phyloP scores from a whole-genome alignment of 139 green algal genomes.

The Eudorina sp. region DNA sequence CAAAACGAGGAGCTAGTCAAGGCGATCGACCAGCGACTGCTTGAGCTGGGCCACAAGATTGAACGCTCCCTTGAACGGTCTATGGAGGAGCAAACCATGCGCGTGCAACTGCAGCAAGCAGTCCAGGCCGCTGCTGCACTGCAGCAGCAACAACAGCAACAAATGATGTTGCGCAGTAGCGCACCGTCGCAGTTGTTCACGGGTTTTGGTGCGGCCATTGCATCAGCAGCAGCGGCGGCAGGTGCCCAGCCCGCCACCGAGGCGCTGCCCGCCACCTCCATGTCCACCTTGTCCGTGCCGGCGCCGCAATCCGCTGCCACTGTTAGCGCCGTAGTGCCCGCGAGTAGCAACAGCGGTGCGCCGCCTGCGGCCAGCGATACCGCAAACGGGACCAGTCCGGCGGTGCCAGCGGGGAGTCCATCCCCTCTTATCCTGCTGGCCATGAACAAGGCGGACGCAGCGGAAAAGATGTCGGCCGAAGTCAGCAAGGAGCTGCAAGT shows the following conservation, averaged over 20 bases:
- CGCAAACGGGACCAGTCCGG: too few species aligned
- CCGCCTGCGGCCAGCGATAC: too few species aligned
- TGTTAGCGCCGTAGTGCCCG: too few species aligned
- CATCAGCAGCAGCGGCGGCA: neutral
- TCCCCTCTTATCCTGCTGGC: conserved; percentile 32
- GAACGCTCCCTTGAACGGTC: conserved; percentile 39
- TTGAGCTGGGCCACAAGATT: conserved; percentile 46
- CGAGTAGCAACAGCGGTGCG: too few species aligned
- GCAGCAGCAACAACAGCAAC: conserved; percentile 47
- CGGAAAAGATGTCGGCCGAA: conserved; percentile 38
- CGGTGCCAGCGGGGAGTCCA: too few species aligned
- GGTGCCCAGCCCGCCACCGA: neutral
- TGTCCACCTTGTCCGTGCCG: too few species aligned
- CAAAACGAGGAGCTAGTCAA: conserved; percentile 35
- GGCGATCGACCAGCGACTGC: conserved; percentile 37
- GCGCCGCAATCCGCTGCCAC: too few species aligned
- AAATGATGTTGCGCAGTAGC: conserved; percentile 14
- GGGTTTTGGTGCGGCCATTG: neutral
- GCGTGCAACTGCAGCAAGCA: conserved; percentile 18
- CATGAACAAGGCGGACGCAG: conserved; percentile 51
- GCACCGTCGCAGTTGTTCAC: neutral
- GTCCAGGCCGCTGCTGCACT: neutral
- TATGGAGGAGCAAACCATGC: conserved; percentile 43
- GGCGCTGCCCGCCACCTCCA: neutral
- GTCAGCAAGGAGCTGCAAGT: conserved; percentile 12